Evolutionary conservation across 2,329 filamentous ascomycete genomes (phyloP).

Genomic region (Aureobasidium sp.): DNA sequence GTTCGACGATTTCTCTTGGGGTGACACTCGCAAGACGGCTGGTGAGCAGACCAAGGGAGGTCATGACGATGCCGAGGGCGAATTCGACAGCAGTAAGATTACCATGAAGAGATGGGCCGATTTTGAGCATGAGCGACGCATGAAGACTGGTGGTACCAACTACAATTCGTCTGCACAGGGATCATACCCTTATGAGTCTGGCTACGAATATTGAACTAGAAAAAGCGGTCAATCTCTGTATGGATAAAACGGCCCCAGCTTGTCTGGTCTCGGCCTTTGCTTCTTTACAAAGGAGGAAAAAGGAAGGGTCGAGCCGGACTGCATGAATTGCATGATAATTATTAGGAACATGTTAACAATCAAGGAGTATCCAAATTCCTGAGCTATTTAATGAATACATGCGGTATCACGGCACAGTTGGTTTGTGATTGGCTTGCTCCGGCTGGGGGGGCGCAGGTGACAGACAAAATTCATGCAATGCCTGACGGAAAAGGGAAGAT

Average conservation of each 20-base stretch:
- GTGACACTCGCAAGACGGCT: slow-evolving; percentile 90
- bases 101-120: slow-evolving; percentile 99
- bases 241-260: background rate
- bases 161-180: slow-evolving; percentile 1
- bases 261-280: background rate
- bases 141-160: slow-evolving; percentile 4
- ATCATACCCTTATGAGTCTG: background rate
- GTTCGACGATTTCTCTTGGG: slow-evolving; percentile 99
- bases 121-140: slow-evolving; percentile 61
- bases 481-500: background rate
- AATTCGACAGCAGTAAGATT: slow-evolving; percentile 98
- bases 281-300: background rate
- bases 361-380: background rate
- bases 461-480: slow-evolving; percentile 1
- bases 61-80: slow-evolving; percentile 67
- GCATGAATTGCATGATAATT: slow-evolving; percentile 2
- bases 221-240: background rate
- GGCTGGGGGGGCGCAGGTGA: slow-evolving; percentile 2
- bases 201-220: slow-evolving; percentile 1
- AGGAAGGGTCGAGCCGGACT: background rate
- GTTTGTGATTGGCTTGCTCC: background rate
- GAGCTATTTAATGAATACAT: slow-evolving; percentile 1
- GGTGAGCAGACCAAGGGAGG: slow-evolving; percentile 79
- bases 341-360: background rate
- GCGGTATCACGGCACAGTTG: background rate